phyloP scores from a whole-genome alignment of 2,329 filamentous ascomycete genomes.

The Colletotrichum plurivorum region DNA sequence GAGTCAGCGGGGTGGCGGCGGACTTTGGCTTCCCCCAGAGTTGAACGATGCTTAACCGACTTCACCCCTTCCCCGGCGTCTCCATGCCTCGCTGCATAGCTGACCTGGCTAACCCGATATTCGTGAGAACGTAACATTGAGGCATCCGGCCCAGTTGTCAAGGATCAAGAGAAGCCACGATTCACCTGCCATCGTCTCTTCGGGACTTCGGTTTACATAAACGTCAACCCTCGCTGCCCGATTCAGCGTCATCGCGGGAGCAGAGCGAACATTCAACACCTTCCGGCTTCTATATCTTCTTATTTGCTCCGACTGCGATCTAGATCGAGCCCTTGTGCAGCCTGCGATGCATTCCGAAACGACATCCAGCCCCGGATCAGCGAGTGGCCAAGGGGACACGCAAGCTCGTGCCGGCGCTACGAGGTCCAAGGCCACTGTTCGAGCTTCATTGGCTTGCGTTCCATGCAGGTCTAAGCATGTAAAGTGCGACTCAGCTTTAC shows the following conservation, averaged over 20 bases:
- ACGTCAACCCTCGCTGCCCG: constrained; percentile 11
- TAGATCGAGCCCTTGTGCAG: not conserved
- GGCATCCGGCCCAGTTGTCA: constrained; percentile 16
- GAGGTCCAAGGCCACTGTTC: constrained; percentile 53
- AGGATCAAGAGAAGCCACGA: not conserved
- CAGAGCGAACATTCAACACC: not conserved
- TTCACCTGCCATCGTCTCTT: not conserved
- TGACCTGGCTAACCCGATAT: constrained; percentile 5
- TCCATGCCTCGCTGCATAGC: constrained; percentile 8
- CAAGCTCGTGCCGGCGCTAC: constrained; percentile 33
- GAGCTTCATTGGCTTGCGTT: constrained; percentile 58
- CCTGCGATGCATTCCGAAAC: constrained; percentile 22
- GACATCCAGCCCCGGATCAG: constrained; percentile 24
- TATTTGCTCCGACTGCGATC: not conserved
- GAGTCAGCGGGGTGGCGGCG: constrained; percentile 17
- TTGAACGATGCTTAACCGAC: not conserved
- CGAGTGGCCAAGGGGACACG: constrained; percentile 17
- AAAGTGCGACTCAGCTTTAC: constrained; percentile 46
- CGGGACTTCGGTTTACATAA: constrained; percentile 31
- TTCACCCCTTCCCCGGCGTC: constrained; percentile 4
- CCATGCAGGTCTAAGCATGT: constrained; percentile 67
- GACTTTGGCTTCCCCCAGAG: not conserved
- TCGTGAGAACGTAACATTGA: constrained; percentile 25
- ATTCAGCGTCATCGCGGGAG: not conserved
- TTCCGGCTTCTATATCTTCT: not conserved